Base-by-base conservation (phyloP, 257 asterid species). In the Scutellaria barbata region DNA sequence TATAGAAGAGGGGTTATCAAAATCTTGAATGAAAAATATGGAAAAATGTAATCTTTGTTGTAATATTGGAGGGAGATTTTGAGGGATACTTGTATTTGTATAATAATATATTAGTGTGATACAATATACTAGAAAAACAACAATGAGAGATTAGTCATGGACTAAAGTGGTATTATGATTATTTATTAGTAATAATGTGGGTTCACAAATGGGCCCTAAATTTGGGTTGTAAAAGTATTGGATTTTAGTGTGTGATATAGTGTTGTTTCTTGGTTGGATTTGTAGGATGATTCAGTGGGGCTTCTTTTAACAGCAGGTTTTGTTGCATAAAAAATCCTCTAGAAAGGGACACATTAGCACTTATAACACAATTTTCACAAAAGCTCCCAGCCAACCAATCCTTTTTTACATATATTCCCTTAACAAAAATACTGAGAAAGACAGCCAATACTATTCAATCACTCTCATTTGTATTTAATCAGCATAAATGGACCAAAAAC, bases 151-250 rank as follows among this genome's bases (percentile, higher is more conserved):
- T 8, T 48, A 69, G 43, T 51, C 58, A 59, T 17, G 47, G 0
- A 11, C 8, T 7, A 56, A 30, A 22, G 13, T 10, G 35, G 56
- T 2, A 16, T 47, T 22, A 8, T 43, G 3, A 43, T 42, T 55
- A 13, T 6, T 33, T 10, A 47, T 58, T 12, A 10, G 12, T 45
- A 20, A 50, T 41, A 17, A 39, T 12, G 69, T 62, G 65, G 59
- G 45, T 33, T 74, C 71, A 61, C 17, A 65, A 69, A 63, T 68
- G 78, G 80, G 80, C 35, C 78, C 82, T 45, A 17, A 37, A 65
- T 63, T 20, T 74, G 85, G 62, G 85, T 65, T 81, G 85, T 60
- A 77, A n/a, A n/a, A 43, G 17, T 1, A 22, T 73, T 81, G 80
- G 85, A 77, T 16, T 81, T 59, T 77, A 63, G 85, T 52, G 85